Evolutionary conservation across 306 rosid genomes (phyloP).

Genomic region (Lotus japonicus): DNA sequence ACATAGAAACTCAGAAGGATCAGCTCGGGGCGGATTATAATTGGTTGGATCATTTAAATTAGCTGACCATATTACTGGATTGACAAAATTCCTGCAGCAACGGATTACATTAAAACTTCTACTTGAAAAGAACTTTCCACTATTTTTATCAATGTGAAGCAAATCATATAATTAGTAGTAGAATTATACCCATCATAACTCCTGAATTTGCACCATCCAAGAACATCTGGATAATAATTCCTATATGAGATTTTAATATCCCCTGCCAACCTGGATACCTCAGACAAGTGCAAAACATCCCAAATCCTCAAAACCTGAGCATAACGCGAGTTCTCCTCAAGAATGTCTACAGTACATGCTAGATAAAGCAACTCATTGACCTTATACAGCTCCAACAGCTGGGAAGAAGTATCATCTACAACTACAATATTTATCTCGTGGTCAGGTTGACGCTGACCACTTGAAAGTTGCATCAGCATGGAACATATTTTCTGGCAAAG

Average conservation of each 20-base stretch:
- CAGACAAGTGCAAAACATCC: constrained; percentile 35
- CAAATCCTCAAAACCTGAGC: constrained; percentile 40
- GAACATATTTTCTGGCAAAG: constrained; percentile 25
- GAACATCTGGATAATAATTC: constrained; percentile 25
- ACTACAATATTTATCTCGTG: constrained; percentile 2
- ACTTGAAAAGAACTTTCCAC: neutral
- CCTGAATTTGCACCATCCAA: constrained; percentile 29
- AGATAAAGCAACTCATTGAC: constrained; percentile 32
- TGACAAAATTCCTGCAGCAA: constrained; percentile 24
- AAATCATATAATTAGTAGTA: neutral
- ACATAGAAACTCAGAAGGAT: constrained; percentile 24
- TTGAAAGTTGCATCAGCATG: constrained; percentile 40
- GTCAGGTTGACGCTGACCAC: constrained; percentile 42
- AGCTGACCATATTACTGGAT: constrained; percentile 20
- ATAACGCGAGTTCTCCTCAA: constrained; percentile 27
- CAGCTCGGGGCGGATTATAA: constrained; percentile 21
- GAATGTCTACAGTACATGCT: constrained; percentile 45
- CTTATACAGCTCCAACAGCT: constrained; percentile 30
- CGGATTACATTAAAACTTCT: neutral
- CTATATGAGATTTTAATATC: constrained; percentile 21
- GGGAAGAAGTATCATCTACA: constrained; percentile 24
- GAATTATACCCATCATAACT: constrained; percentile 29
- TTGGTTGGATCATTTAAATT: constrained; percentile 3
- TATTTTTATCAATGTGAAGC: constrained; percentile 4
- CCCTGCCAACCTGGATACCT: constrained; percentile 21